Base-by-base conservation (phyloP, 306 rosid species). In the Gynostemma pentaphyllum region DNA sequence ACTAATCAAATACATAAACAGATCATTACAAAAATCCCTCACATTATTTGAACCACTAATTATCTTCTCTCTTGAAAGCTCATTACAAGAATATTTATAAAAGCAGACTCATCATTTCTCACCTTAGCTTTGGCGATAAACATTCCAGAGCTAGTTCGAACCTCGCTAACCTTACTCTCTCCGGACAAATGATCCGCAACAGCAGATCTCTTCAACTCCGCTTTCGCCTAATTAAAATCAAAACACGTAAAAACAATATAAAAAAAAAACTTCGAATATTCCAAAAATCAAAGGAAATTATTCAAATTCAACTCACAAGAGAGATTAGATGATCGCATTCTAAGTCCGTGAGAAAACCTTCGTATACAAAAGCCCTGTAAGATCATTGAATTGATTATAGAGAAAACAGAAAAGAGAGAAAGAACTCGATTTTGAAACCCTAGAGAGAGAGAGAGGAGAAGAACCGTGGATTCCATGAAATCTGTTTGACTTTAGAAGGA, bases 121-220 rank as follows among this genome's bases (percentile, higher is more conserved):
- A 88, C 99, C 96, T 92, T 92, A 63, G 78, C 87, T 77, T 88
- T 88, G 32, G 82, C 5, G 46, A 92, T 92, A 83, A 92, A 88
- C 94, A 81, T 87, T 52, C 99, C 99, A 21, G 99, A 88, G 85
- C 99, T 92, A 19, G 96, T 92, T 37, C 99, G 87, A 27, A 84
- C 94, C 50, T 88, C 85, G 70, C 99, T 92, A 23, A 86, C 79
- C 83, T 62, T 67, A 72, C 94, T 79, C 67, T 84, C 46, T 53
- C 99, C 96, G 0, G 96, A 86, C 41, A 66, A 41, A 63, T 82
- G 72, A 78, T 92, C 95, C 10, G 96, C 96, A 28, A 92, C 99
- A 4, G 92, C 87, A 64, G 99, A 92, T 86, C 99, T 81, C 90
- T 88, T 84, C 41, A 88, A 75, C 85, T 92, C 99, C 11, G 87